Percentiles rank a stretch among this genome's conserved stretches.
These are phyloP conservation scores for Hyphopichia khmerensis DNA, from an alignment of 1,139 yeast species.

Conservation along the genomic window DNA sequence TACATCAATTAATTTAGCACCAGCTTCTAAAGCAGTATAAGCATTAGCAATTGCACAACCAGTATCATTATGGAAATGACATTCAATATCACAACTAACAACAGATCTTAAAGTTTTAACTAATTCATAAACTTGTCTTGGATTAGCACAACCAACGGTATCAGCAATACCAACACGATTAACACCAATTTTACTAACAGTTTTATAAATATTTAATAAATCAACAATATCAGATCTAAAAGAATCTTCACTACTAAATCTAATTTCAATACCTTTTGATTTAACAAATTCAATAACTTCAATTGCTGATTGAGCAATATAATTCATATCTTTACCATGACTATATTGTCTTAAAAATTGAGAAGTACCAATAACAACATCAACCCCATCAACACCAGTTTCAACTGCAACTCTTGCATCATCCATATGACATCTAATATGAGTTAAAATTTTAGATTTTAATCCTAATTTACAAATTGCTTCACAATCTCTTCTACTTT, in stretches of 20 bases:
- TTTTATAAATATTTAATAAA: slow-evolving; percentile 53
- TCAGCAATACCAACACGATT: slow-evolving; percentile 63
- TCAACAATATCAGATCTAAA: slow-evolving; percentile 60
- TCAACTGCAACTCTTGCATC: slow-evolving; percentile 59
- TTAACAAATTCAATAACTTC: slow-evolving; percentile 60
- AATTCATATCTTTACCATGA: slow-evolving; percentile 57
- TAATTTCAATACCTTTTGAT: slow-evolving; percentile 56
- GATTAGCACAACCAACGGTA: slow-evolving; percentile 62
- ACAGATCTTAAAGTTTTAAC: slow-evolving; percentile 58
- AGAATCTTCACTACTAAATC: slow-evolving; percentile 58
- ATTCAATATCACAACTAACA: slow-evolving; percentile 56
- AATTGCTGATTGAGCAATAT: slow-evolving; percentile 50
- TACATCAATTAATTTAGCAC: slow-evolving; percentile 57
- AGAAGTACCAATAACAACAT: slow-evolving; percentile 59
- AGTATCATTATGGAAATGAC: slow-evolving; percentile 62
- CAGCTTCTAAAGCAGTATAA: slow-evolving; percentile 61
- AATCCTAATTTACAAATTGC: slow-evolving; percentile 58
- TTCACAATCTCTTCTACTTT: slow-evolving; percentile 55
- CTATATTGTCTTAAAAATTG: slow-evolving; percentile 52
- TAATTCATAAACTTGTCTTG: slow-evolving; percentile 59
- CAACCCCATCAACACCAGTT: slow-evolving; percentile 62
- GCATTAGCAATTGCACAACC: slow-evolving; percentile 65
- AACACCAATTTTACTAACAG: slow-evolving; percentile 59
- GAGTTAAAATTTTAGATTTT: slow-evolving; percentile 54
- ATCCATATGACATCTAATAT: slow-evolving; percentile 60